phyloP scores from a whole-genome alignment of 2,329 filamentous ascomycete genomes.

The Penicillium sp. region DNA sequence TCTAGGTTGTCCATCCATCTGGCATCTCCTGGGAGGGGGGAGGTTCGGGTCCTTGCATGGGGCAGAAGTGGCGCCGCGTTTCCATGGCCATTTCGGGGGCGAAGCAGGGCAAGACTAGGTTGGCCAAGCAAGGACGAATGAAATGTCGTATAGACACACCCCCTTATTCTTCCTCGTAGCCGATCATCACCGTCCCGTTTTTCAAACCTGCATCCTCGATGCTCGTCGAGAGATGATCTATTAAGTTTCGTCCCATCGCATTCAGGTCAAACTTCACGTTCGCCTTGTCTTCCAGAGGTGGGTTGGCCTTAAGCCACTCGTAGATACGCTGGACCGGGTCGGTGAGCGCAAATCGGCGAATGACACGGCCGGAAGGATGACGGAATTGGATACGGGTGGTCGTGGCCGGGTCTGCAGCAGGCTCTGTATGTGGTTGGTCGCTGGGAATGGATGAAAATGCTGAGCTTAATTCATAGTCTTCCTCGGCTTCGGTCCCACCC shows the following conservation, averaged over 20 bases:
- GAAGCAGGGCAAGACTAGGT: too few relatives aligned
- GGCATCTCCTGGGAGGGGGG: background rate
- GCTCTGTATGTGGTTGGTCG: slow-evolving; percentile 76
- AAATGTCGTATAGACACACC: slow-evolving; percentile 2
- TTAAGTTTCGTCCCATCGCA: slow-evolving; percentile 82
- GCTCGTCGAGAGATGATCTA: slow-evolving; percentile 72
- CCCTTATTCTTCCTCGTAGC: slow-evolving; percentile 71
- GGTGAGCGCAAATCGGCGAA: slow-evolving; percentile 77
- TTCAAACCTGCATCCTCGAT: slow-evolving; percentile 84
- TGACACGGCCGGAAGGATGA: slow-evolving; percentile 80
- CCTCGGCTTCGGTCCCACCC: slow-evolving; percentile 42
- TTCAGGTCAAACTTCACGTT: slow-evolving; percentile 85
- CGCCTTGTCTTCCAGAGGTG: slow-evolving; percentile 78
- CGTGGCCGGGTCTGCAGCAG: slow-evolving; percentile 68
- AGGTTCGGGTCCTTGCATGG: background rate
- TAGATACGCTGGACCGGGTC: slow-evolving; percentile 84
- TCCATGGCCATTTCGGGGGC: too few relatives aligned
- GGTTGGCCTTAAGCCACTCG: slow-evolving; percentile 89
- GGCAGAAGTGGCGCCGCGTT: background rate
- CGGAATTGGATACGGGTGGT: slow-evolving; percentile 92
- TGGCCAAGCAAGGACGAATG: too few relatives aligned
- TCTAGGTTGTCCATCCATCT: background rate
- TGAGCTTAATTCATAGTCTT: slow-evolving; percentile 39
- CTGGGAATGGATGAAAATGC: slow-evolving; percentile 74
- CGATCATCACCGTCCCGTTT: slow-evolving; percentile 94